Evolutionary conservation across 2,329 filamentous ascomycete species (phyloP), one percentile per base, ranked within the genome.

Genomic region (Neonectria hederae): DNA sequence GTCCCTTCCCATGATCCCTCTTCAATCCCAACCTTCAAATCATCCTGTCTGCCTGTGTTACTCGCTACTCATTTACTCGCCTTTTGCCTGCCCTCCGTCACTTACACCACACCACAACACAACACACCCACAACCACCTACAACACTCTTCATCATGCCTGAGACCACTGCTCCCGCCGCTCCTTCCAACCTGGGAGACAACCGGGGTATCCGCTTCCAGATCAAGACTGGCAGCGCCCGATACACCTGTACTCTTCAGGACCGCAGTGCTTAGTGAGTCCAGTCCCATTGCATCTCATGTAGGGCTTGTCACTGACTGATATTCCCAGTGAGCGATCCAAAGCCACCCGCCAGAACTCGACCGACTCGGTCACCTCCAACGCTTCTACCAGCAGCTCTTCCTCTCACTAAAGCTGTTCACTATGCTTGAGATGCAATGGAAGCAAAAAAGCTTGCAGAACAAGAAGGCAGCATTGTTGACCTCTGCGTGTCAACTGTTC

Each of bases 261-360:
- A 84, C 74, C 81, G 82, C 59, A 62, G 71, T 65, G 59, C 74
- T 13, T 83, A 83, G 83, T 84, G 80, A 65, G 82, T 76, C 26
- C 32, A 3, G 17, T 26, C 48, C 30, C 38, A 32, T 35, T 17
- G 4, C 22, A 21, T 17, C 2, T 4, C 38, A 48, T 17, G 24
- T 32, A 7, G 21, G 48, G 55, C 48, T 13, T 32, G n/a, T 19
- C n/a, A n/a, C 60, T 73, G 19, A 67, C 72, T 67, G 53, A 69
- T 51, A 28, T 30, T 11, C 43, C 8, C 60, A 83, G 81, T 59
- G 80, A 83, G 78, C 80, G 80, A 61, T 63, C 60, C 56, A 82
- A 81, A 78, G 74, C 79, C 49, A 21, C 71, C 38, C 78, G 79
- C 61, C 74, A 74, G 66, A 74, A 74, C 69, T 80, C 79, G 26